phyloP scores from a whole-genome alignment of 371 early-diverging fungal genomes.

The Smittium mucronatum region DNA sequence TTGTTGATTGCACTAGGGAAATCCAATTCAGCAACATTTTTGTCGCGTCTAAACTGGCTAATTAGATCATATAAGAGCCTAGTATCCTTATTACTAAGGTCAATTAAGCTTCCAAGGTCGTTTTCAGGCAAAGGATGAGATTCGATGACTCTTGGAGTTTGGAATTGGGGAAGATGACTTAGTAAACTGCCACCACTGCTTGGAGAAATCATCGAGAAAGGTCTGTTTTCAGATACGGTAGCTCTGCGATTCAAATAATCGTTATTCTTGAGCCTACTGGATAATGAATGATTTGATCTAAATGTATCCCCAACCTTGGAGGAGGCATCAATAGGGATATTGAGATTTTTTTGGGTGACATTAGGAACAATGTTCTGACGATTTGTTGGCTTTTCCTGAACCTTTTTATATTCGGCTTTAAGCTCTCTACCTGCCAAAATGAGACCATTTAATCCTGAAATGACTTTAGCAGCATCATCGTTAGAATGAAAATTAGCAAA shows the following conservation, averaged over 20 bases:
- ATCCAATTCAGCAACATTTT: constrained; percentile 43
- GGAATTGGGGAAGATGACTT: not conserved
- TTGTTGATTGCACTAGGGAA: constrained; percentile 27
- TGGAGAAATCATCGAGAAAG: not conserved
- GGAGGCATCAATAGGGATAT: not conserved
- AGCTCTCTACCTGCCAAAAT: constrained; percentile 59
- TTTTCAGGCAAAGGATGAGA: constrained; percentile 1
- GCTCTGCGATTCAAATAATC: not conserved
- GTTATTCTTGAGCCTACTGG: not conserved
- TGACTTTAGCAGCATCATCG: constrained; percentile 56
- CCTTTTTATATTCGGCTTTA: constrained; percentile 68
- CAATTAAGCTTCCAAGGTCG: constrained; percentile 25
- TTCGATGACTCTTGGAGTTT: not conserved
- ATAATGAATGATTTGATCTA: not conserved
- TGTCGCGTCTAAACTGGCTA: constrained; percentile 52
- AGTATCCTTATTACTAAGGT: constrained; percentile 53
- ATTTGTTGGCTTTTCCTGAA: not conserved
- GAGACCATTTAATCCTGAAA: constrained; percentile 50
- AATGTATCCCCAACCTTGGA: not conserved
- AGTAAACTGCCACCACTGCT: constrained; percentile 13
- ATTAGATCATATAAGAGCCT: constrained; percentile 52
- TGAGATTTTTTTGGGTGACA: not conserved
- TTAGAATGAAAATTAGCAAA: constrained; percentile 69
- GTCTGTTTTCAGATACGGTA: not conserved
- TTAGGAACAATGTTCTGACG: not conserved